Conservation (phyloP, 2,329 filamentous ascomycete species). For the Aureobasidium zeae region DNA sequence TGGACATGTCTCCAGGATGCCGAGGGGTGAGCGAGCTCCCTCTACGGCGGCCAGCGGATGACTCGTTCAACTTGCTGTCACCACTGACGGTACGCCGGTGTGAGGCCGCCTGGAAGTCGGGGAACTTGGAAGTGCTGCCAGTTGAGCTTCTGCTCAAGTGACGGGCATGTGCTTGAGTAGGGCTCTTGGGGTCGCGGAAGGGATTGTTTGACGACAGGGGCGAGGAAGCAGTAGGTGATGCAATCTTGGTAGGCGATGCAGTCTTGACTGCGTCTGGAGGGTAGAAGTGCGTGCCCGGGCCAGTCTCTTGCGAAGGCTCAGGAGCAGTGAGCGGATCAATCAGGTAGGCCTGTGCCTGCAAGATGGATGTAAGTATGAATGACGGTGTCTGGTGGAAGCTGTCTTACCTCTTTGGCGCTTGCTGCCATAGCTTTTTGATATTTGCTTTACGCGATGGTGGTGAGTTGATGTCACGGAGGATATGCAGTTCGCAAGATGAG, state of each 20-base stretch:
- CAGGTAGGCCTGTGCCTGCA: slow-evolving; percentile 56
- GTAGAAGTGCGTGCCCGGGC: slow-evolving; percentile 49
- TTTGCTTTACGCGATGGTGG: too few relatives aligned
- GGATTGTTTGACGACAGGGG: slow-evolving; percentile 37
- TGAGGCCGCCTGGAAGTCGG: slow-evolving; percentile 38
- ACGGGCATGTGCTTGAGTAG: slow-evolving; percentile 15
- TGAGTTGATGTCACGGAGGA: not conserved
- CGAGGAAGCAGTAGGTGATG: slow-evolving; percentile 25
- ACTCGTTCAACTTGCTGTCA: slow-evolving; percentile 13
- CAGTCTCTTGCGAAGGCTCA: slow-evolving; percentile 58
- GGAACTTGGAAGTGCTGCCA: slow-evolving; percentile 44
- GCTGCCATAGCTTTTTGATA: slow-evolving; percentile 2
- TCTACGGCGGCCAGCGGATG: slow-evolving; percentile 29
- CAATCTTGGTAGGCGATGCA: slow-evolving; percentile 20
- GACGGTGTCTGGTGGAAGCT: not conserved
- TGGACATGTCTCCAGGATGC: slow-evolving; percentile 55
- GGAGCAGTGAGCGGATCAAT: slow-evolving; percentile 61
- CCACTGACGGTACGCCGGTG: slow-evolving; percentile 19
- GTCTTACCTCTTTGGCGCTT: slow-evolving; percentile 20
- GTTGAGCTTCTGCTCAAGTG: slow-evolving; percentile 38
- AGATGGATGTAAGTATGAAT: slow-evolving; percentile 17
- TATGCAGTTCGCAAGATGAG: slow-evolving; percentile 3
- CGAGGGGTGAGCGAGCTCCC: slow-evolving; percentile 49
- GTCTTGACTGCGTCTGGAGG: slow-evolving; percentile 6
- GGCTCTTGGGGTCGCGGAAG: slow-evolving; percentile 27